These are phyloP conservation scores for Mycena metata DNA, from an alignment of 768 basidiomycete species.

Conservation along the genomic window DNA sequence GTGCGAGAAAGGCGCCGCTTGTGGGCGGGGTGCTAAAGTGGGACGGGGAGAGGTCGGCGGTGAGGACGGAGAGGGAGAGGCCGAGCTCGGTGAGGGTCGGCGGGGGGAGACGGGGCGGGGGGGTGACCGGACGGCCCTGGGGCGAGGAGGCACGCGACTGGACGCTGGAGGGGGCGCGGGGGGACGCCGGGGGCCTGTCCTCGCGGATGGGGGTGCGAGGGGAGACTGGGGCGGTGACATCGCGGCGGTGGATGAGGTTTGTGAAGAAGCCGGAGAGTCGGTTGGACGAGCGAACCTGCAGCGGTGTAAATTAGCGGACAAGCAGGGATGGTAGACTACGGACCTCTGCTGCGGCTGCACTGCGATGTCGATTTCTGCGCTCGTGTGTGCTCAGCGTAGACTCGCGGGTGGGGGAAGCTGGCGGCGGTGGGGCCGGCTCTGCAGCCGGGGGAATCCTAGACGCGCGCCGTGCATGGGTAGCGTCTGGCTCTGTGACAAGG, in stretches of 20 bases:
- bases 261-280: conserved; percentile 90
- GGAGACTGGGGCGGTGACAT: conserved; percentile 51
- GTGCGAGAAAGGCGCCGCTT: conserved; percentile 84
- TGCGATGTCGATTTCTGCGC: conserved; percentile 61
- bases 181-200: conserved; percentile 41
- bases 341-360: conserved; percentile 71
- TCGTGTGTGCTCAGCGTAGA: conserved; percentile 50
- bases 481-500: conserved; percentile 59
- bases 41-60: conserved; percentile 76
- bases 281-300: conserved; percentile 72
- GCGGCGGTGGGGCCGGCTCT: conserved; percentile 37
- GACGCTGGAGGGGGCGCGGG: conserved; percentile 47
- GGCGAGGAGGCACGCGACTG: conserved; percentile 72
- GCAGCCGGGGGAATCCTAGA: conserved; percentile 47
- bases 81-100: conserved; percentile 84
- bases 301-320: background rate
- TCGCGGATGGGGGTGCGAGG: conserved; percentile 52
- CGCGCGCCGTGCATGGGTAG: conserved; percentile 46
- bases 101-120: conserved; percentile 79
- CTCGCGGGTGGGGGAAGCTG: conserved; percentile 46
- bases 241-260: conserved; percentile 81
- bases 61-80: conserved; percentile 76
- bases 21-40: conserved; percentile 84
- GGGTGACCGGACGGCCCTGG: conserved; percentile 69
- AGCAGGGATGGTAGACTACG: conserved; percentile 35